These are phyloP conservation scores for Nakazawaea pomicola DNA, from an alignment of 805 yeast species.

Conservation along the genomic window DNA sequence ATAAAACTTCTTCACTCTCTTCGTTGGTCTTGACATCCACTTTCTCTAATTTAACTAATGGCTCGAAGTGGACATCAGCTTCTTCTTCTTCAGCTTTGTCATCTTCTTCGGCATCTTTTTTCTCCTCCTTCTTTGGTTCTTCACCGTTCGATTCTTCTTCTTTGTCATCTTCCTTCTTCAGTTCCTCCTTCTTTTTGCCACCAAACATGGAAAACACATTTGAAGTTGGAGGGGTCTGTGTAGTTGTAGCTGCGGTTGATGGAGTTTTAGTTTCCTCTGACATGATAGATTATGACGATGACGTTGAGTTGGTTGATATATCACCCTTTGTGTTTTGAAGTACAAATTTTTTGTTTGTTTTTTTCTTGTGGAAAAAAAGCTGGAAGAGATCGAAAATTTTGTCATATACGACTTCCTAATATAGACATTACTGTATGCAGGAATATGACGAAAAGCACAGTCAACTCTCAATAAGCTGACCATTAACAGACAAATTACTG, in stretches of 20 bases:
- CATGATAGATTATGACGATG: slow-evolving; percentile 8
- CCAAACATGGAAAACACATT: slow-evolving; percentile 95
- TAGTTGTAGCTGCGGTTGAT: slow-evolving; percentile 30
- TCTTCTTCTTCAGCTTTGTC: slow-evolving; percentile 64
- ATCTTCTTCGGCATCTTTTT: slow-evolving; percentile 29
- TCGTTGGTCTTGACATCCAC: slow-evolving; percentile 96
- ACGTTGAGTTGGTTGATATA: too few species aligned
- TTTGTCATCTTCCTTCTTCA: slow-evolving; percentile 29
- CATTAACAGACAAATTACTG: too few species aligned
- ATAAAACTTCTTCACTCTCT: slow-evolving; percentile 78
- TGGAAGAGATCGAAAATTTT: background rate
- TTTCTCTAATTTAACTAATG: slow-evolving; percentile 88
- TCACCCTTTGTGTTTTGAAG: background rate
- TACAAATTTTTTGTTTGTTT: background rate
- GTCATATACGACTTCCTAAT: background rate
- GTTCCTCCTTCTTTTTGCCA: slow-evolving; percentile 68
- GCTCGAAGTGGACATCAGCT: slow-evolving; percentile 92
- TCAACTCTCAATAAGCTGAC: too few species aligned
- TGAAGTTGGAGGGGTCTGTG: slow-evolving; percentile 57
- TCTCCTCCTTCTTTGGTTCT: slow-evolving; percentile 29
- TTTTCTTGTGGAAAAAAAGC: background rate
- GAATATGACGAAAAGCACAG: background rate
- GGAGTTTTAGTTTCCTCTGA: slow-evolving; percentile 22
- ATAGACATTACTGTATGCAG: background rate
- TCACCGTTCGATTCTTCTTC: slow-evolving; percentile 31